Conservation (phyloP, 164 flowering plant genomes). For the Vitis riparia region DNA sequence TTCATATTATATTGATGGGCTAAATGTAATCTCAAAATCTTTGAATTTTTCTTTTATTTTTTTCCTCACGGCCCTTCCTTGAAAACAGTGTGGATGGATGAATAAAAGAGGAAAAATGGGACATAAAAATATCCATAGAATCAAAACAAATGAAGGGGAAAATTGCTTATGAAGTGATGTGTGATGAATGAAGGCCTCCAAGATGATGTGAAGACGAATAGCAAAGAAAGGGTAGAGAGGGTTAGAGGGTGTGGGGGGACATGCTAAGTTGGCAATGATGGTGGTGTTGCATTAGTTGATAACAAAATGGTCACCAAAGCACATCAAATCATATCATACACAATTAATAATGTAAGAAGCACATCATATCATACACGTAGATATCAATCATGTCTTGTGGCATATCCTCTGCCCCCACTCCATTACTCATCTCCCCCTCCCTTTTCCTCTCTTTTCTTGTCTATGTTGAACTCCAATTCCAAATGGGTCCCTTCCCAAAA, state of each 20-base stretch:
- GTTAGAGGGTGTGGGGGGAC: not conserved
- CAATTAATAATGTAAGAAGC: constrained; percentile 3
- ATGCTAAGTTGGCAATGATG: constrained; percentile 12
- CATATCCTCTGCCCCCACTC: constrained; percentile 17
- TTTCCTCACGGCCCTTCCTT: no score
- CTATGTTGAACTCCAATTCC: no score
- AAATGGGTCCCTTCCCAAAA: not conserved
- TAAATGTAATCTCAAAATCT: no score
- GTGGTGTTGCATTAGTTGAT: constrained; percentile 4
- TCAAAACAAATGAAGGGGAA: no score
- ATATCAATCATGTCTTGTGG: constrained; percentile 13
- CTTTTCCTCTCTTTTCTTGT: not conserved
- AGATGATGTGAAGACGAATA: no score
- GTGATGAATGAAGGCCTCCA: no score
- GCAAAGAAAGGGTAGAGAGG: no score
- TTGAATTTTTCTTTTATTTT: not conserved
- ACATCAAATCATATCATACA: constrained; percentile 22
- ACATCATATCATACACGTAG: constrained; percentile 10
- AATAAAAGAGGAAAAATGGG: no score
- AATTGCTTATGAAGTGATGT: no score
- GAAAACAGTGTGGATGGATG: no score
- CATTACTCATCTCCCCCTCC: constrained; percentile 4
- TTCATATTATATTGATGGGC: no score
- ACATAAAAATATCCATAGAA: no score
- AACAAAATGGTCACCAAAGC: constrained; percentile 9